phyloP scores from a whole-genome alignment of 805 yeast species.

The Metschnikowia borealis region DNA sequence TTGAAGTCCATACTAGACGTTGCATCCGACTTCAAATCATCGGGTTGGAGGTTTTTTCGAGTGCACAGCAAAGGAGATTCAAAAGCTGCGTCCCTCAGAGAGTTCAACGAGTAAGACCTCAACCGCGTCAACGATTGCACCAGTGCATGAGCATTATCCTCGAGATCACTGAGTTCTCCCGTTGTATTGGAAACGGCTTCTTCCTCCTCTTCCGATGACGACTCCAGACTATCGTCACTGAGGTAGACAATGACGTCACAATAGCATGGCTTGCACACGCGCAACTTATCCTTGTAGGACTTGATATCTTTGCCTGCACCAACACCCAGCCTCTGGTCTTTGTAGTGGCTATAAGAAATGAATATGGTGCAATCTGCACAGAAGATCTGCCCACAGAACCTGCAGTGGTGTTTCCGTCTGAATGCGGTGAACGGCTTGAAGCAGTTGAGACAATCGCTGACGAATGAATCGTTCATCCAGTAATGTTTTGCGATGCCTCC shows the following conservation, averaged over 20 bases:
- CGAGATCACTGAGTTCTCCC: not conserved
- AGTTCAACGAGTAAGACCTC: constrained; percentile 27
- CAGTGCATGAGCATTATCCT: not conserved
- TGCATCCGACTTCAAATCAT: constrained; percentile 1
- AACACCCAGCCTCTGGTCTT: constrained; percentile 30
- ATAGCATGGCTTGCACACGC: constrained; percentile 76
- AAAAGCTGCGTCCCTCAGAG: constrained; percentile 20
- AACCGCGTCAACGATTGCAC: constrained; percentile 24
- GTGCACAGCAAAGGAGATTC: constrained; percentile 16
- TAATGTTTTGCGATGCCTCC: constrained; percentile 70
- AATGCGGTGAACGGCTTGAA: constrained; percentile 77
- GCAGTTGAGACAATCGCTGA: constrained; percentile 82
- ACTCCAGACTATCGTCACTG: constrained; percentile 58
- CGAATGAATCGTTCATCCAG: constrained; percentile 96
- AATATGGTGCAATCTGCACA: constrained; percentile 79
- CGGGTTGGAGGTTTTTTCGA: constrained; percentile 6
- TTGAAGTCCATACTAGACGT: constrained; percentile 1
- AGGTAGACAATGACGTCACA: constrained; percentile 65
- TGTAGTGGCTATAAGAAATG: constrained; percentile 53
- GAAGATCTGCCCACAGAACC: constrained; percentile 94
- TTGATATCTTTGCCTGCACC: constrained; percentile 8
- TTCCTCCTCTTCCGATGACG: constrained; percentile 22
- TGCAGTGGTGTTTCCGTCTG: constrained; percentile 89
- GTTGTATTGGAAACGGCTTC: not conserved
- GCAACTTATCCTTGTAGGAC: constrained; percentile 60